phyloP scores from a whole-genome alignment of 257 asterid genomes.

The Nicotiana noctiflora region DNA sequence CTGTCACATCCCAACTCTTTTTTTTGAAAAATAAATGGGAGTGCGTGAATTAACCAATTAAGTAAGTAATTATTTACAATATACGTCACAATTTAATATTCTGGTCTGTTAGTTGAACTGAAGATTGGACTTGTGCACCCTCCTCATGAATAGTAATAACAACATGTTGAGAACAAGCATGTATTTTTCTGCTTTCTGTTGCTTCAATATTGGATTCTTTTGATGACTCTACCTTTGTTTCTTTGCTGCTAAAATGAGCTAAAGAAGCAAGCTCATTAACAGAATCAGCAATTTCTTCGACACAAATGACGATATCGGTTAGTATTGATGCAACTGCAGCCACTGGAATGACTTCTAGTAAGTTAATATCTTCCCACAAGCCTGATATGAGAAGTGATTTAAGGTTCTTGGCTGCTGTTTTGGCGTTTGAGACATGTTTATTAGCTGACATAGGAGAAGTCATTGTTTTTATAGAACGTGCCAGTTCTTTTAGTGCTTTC shows the following conservation, averaged over 20 bases:
- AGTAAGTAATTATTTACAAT: no score
- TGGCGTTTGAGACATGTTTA: conserved; percentile 29
- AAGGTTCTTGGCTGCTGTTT: conserved; percentile 35
- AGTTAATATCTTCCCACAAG: conserved; percentile 26
- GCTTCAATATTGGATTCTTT: no score
- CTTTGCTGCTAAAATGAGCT: conserved; percentile 33
- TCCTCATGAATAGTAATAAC: not conserved
- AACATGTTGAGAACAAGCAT: not conserved
- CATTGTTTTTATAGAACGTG: conserved; percentile 45
- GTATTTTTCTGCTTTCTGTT: no score
- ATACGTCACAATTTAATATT: no score
- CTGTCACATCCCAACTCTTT: no score
- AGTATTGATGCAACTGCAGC: conserved; percentile 55
- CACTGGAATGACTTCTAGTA: conserved; percentile 35
- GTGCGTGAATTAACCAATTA: no score
- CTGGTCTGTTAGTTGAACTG: no score
- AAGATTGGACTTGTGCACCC: no score
- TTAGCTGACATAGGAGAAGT: conserved; percentile 28
- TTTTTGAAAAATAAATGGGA: no score
- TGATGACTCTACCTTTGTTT: no score
- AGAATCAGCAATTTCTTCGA: conserved; percentile 44
- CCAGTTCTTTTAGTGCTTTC: conserved; percentile 49
- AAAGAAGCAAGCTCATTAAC: conserved; percentile 52
- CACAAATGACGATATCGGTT: conserved; percentile 34
- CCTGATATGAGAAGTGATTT: conserved; percentile 40